These are phyloP conservation scores for Cyclocybe aegerita DNA, from an alignment of 768 basidiomycete genomes.

Conservation along the genomic window DNA sequence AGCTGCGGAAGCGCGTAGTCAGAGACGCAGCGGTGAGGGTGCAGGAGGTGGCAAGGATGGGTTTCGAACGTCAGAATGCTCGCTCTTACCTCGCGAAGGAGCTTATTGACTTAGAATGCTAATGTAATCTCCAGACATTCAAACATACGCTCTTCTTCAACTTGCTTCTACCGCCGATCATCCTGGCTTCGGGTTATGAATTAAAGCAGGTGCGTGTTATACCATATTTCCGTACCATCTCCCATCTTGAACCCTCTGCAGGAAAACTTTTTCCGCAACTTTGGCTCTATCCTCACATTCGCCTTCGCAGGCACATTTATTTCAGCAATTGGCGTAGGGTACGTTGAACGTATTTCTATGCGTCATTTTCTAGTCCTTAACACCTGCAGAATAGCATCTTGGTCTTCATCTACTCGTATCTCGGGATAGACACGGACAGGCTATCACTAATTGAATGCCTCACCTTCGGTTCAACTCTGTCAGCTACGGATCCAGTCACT, in stretches of 20 bases:
- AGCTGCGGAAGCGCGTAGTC: not conserved
- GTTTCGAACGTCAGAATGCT: no score
- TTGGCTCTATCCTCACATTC: slow-evolving; percentile 92
- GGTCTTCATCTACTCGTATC: slow-evolving; percentile 91
- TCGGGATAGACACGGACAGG: slow-evolving; percentile 88
- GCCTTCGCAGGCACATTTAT: slow-evolving; percentile 96
- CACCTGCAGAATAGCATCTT: slow-evolving; percentile 70
- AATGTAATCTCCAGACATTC: slow-evolving; percentile 64
- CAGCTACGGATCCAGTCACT: slow-evolving; percentile 97
- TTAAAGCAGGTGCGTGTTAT: slow-evolving; percentile 76
- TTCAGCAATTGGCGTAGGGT: slow-evolving; percentile 96
- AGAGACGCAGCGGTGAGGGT: no score
- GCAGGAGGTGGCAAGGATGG: no score
- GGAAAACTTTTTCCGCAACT: slow-evolving; percentile 99
- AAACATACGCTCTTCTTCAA: slow-evolving; percentile 98
- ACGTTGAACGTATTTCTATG: slow-evolving; percentile 32
- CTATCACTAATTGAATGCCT: slow-evolving; percentile 90
- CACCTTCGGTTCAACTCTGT: slow-evolving; percentile 93
- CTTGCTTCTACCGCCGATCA: slow-evolving; percentile 95
- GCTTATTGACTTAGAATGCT: slow-evolving; percentile 6
- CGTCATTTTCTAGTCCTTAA: slow-evolving; percentile 31
- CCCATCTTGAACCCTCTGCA: slow-evolving; percentile 28
- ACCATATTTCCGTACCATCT: not conserved
- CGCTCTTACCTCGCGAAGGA: no score
- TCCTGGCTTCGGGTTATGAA: slow-evolving; percentile 96